These are phyloP conservation scores for Sabuloglossum arenarium DNA, from an alignment of 495 filamentous ascomycete genomes.

Conservation along the genomic window DNA sequence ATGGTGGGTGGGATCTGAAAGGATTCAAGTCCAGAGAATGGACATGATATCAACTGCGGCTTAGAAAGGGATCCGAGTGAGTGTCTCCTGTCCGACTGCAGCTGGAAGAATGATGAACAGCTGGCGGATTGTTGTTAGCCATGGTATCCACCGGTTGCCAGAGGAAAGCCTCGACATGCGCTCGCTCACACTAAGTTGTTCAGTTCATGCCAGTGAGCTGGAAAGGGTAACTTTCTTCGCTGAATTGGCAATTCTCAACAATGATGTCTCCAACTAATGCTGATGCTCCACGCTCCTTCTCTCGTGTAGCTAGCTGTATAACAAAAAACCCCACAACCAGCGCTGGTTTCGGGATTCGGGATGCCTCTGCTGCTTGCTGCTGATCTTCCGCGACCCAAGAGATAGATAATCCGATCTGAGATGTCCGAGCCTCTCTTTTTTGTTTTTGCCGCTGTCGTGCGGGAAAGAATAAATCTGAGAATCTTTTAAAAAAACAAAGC, in stretches of 20 bases:
- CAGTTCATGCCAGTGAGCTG: neutral
- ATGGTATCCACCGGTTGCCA: neutral
- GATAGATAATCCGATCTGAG: neutral
- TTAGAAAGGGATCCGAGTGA: neutral
- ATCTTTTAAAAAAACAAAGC: neutral
- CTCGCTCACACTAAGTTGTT: neutral
- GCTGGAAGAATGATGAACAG: neutral
- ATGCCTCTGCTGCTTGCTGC: neutral
- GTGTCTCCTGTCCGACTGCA: neutral
- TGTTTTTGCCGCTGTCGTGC: neutral
- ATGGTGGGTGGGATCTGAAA: neutral
- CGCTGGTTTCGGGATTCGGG: neutral
- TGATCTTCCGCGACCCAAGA: no score
- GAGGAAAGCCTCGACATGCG: neutral
- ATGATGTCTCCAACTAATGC: neutral
- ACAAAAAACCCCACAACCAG: neutral
- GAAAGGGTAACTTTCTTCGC: neutral
- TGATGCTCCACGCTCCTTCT: neutral
- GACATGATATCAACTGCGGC: neutral
- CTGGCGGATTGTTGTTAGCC: conserved; percentile 1
- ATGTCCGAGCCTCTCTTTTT: no score
- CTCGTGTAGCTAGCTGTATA: neutral
- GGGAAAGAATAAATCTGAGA: neutral
- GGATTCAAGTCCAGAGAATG: neutral
- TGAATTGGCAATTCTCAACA: neutral